Evolutionary conservation across 305 asterid genomes (phyloP), one percentile per base, ranked within the genome.

Genomic region (Plantago rigida): DNA sequence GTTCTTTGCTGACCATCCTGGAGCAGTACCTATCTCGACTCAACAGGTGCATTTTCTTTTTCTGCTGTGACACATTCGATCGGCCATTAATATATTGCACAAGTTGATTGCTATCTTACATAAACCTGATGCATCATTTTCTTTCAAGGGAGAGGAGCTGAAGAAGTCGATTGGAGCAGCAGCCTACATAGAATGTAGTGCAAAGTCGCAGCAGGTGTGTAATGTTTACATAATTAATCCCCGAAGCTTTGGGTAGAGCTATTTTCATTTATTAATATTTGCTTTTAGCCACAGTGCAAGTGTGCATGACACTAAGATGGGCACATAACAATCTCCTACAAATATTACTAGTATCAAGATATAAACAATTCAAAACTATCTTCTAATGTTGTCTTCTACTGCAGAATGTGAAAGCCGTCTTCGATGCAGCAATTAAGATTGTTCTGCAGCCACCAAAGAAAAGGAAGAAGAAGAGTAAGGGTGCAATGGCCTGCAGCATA

Each of bases 331-430:
- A 22, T 22, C 51, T 4, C 17, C 44, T 36, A n/a, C 7, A 31
- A 45, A 14, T 6, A n/a, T 3, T 31, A 31, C 39, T 31, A 31
- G 39, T 2, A 31, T 31, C 39, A 31, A 31, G 6, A 31, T 2
- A 22, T 2, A 22, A 22, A 22, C 26, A 1, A 22, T 22, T 22
- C 26, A 22, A 24, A 3, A 52, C 48, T 3, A 19, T 51, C 11
- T 47, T 5, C 50, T 66, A 36, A 47, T 13, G 13, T 36, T 39
- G 47, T 51, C 22, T 53, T 60, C 0, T 8, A 8, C 44, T 36
- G 78, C 94, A 87, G 95, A 79, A 82, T 69, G 78, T 87, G 69
- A 87, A 87, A 70, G 87, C 77, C 2, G 95, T 87, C 41, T 87
- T 87, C 14, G 95, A 87, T 75, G 88, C 95, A 3, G 91, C 94